Base-by-base conservation (phyloP, 2,329 filamentous ascomycete genomes). In the Chrysoporthe deuterocubensis region DNA sequence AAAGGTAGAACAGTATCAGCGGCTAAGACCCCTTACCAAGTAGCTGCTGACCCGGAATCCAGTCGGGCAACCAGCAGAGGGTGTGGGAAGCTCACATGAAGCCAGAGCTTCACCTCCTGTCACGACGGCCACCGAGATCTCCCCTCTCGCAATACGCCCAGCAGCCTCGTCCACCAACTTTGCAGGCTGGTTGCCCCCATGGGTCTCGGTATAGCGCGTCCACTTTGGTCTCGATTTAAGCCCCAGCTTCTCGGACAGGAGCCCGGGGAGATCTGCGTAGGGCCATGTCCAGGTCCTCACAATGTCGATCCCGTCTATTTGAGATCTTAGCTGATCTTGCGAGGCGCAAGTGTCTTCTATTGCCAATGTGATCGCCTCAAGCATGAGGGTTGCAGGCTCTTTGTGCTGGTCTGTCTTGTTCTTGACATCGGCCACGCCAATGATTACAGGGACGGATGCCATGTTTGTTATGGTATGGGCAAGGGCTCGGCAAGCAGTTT, bases 201-300 rank as follows among this genome's bases (percentile, higher is more conserved):
- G 87, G 32, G 63, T 60, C 2, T 84, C 83, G 34, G 83, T 87
- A 68, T 86, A 83, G 37, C 79, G 76, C 60, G 79, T 81, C 71
- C 87, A 83, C 1, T 77, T 78, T 0, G 84, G 79, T 2, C 66
- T 61, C 18, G 61, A 32, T 7, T 81, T 74, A 3, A 87, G 78
- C 0, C 79, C 80, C 2, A 91, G 75, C 48, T 79, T 82, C 50
- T 83, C 71, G 0, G 84, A 80, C 6, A 92, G 74, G 1, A 87
- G 76, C 5, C 79, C 81, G 0, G 88, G 87, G 1, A 90, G 76
- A 73, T 91, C 84, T 1, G 81, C 76, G 73, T 91, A 91, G 0
- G 85, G 83, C 89, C 89, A 90, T 0, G 89, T 90, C 89, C 89
- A 91, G 0, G 86, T 87, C 52, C 81, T 82, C 11, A 90, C 87